Evolutionary conservation across 768 basidiomycete species (phyloP).

Genomic region (Galerina marginata): DNA sequence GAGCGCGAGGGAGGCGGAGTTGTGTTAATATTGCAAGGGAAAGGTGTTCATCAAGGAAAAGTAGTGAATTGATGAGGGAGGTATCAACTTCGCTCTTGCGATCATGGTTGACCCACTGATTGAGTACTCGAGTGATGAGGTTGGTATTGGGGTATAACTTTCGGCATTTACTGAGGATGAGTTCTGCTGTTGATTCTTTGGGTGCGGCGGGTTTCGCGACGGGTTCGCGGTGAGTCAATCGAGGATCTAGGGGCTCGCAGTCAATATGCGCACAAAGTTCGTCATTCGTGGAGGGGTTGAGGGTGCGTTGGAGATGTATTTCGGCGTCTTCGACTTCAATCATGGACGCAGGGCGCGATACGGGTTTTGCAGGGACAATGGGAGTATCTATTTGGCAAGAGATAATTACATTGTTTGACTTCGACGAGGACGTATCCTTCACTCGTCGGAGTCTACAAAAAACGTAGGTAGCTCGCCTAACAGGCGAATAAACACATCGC

Average conservation of each 20-base stretch:
- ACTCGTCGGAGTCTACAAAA: slow-evolving; percentile 15
- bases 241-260: too few relatives aligned
- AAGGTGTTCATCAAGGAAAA: not conserved
- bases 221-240: too few relatives aligned
- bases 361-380: not conserved
- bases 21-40: slow-evolving; percentile 1
- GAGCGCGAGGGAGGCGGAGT: not conserved
- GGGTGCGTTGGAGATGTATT: not conserved
- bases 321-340: slow-evolving; percentile 2
- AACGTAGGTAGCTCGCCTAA: not conserved
- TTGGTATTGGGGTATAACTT: not conserved
- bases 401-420: not conserved
- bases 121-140: not conserved
- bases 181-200: not conserved
- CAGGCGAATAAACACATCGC: not conserved
- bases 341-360: not conserved
- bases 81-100: not conserved
- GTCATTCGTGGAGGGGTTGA: not conserved
- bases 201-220: too few relatives aligned
- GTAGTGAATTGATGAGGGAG: not conserved
- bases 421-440: slow-evolving; percentile 7
- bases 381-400: not conserved
- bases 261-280: not conserved
- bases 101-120: not conserved
- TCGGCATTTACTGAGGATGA: not conserved